Conservation (phyloP, 345 rosid genomes). For the Eucalyptus sp. region DNA sequence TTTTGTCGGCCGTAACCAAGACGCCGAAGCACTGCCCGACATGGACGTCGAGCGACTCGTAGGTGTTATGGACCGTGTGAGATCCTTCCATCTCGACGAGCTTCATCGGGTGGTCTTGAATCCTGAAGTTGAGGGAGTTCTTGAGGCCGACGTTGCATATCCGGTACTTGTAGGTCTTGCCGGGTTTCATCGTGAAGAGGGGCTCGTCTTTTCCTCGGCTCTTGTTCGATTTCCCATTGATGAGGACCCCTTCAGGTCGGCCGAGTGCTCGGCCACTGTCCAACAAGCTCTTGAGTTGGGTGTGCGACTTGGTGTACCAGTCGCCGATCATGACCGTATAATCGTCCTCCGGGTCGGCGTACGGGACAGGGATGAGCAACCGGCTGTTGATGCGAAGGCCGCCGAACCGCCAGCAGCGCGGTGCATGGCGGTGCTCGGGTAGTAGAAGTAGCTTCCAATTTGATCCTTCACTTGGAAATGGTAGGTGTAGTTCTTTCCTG, state of each 20-base stretch:
- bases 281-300: neutral
- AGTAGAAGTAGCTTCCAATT: constrained; percentile 18
- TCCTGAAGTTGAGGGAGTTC: constrained; percentile 15
- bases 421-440: constrained; percentile 6
- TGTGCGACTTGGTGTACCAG: constrained; percentile 12
- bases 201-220: constrained; percentile 3
- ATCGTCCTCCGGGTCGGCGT: constrained; percentile 16
- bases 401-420: constrained; percentile 13
- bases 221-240: constrained; percentile 6
- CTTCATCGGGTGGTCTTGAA: constrained; percentile 15
- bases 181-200: constrained; percentile 15
- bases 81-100: constrained; percentile 22
- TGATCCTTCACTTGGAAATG: constrained; percentile 24
- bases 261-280: constrained; percentile 10
- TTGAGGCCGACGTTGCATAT: constrained; percentile 15
- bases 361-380: constrained; percentile 15
- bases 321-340: constrained; percentile 13
- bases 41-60: constrained; percentile 16
- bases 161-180: constrained; percentile 19
- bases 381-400: constrained; percentile 21
- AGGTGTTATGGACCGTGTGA: constrained; percentile 11
- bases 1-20: constrained; percentile 9
- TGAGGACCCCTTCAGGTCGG: constrained; percentile 13
- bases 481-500: constrained; percentile 17
- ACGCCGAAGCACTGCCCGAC: constrained; percentile 11